These are phyloP conservation scores for Boletus vermiculosoides DNA, from an alignment of 768 basidiomycete species.

Conservation along the genomic window DNA sequence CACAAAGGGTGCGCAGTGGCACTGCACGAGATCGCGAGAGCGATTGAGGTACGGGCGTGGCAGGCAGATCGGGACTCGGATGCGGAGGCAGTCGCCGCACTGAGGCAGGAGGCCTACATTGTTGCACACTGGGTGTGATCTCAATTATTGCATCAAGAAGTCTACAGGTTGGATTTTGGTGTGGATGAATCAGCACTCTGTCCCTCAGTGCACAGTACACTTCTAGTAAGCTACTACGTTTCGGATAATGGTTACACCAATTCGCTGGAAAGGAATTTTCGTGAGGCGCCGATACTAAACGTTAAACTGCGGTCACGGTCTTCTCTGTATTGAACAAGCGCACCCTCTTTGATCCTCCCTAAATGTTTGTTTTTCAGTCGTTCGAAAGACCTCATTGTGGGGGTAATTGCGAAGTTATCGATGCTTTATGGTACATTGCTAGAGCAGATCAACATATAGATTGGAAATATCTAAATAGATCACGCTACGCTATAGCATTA, in stretches of 20 bases:
- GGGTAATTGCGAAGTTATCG: neutral
- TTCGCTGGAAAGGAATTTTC: too few species aligned
- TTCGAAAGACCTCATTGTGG: neutral
- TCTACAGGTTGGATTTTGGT: conserved; percentile 11
- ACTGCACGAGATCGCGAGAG: conserved; percentile 63
- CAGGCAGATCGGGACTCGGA: conserved; percentile 70
- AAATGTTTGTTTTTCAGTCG: neutral
- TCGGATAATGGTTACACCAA: neutral
- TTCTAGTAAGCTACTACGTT: neutral
- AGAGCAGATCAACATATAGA: conserved; percentile 6
- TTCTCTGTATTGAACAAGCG: neutral
- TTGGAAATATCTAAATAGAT: neutral
- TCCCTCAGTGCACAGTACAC: neutral
- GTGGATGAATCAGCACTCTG: neutral
- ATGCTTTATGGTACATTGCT: conserved; percentile 14
- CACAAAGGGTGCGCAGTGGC: conserved; percentile 64
- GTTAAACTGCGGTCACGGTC: too few species aligned
- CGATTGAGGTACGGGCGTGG: conserved; percentile 65
- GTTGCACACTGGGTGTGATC: conserved; percentile 36
- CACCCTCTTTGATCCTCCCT: neutral
- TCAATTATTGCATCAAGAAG: neutral
- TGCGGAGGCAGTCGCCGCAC: conserved; percentile 63
- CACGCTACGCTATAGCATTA: conserved; percentile 5
- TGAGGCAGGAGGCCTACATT: conserved; percentile 68
- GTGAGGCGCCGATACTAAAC: neutral